A percentile compares a stretch with the other conserved stretches of the same genome.
Evolutionary conservation across 768 basidiomycete genomes (phyloP).

Genomic region (Boletus vermiculosoides): DNA sequence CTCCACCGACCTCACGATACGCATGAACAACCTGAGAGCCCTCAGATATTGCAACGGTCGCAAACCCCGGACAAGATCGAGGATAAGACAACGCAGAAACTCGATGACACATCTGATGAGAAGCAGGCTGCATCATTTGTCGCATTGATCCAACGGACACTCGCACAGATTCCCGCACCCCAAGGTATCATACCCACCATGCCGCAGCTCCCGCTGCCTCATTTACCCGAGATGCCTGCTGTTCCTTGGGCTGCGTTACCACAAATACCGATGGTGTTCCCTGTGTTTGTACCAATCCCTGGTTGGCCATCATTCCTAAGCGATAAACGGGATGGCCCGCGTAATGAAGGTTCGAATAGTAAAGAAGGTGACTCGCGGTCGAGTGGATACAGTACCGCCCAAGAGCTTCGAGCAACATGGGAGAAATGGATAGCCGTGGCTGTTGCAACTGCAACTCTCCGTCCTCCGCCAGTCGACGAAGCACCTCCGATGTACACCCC

Average conservation of each 20-base stretch:
- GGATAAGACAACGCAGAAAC: conserved; percentile 24
- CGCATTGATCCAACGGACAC: conserved; percentile 73
- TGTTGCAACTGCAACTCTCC: conserved; percentile 46
- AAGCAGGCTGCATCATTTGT: conserved; percentile 52
- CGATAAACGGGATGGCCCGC: conserved; percentile 40
- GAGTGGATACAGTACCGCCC: conserved; percentile 46
- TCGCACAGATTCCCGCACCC: conserved; percentile 58
- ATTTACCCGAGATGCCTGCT: conserved; percentile 65
- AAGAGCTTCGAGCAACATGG: conserved; percentile 69
- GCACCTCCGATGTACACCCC: conserved; percentile 78
- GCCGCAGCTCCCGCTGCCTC: conserved; percentile 48
- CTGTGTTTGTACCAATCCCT: conserved; percentile 69
- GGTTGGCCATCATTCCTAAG: conserved; percentile 65
- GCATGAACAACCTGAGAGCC: conserved; percentile 11
- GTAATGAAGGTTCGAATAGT: conserved; percentile 27
- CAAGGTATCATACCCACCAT: conserved; percentile 56
- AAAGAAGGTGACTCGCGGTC: conserved; percentile 36
- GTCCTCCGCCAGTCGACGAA: conserved; percentile 43
- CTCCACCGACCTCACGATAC: conserved; percentile 14
- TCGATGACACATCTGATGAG: conserved; percentile 27
- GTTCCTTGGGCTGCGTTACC: conserved; percentile 62
- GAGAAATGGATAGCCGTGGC: conserved; percentile 72
- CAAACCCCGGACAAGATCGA: conserved; percentile 7
- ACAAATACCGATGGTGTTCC: conserved; percentile 76
- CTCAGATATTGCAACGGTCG: background rate